A percentile compares a stretch with the other conserved stretches of the same genome.
These are phyloP conservation scores for Gnaphalium uliginosum DNA, from an alignment of 129 eudicot genomes.

Conservation along the genomic window DNA sequence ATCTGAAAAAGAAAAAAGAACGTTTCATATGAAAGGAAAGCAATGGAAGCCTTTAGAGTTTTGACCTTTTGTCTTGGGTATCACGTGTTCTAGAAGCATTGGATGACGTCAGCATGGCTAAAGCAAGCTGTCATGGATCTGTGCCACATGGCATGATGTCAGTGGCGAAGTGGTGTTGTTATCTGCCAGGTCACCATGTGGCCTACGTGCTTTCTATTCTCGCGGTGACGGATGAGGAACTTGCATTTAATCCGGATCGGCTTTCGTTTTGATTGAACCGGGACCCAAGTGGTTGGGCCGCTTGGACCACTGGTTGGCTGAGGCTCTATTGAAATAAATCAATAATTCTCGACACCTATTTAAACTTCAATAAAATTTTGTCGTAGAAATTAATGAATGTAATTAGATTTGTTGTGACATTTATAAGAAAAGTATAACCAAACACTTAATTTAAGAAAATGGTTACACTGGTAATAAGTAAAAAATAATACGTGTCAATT, in stretches of 20 bases:
- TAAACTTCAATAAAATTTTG: not conserved
- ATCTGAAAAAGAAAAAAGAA: not conserved
- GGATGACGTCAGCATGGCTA: conserved; percentile 12
- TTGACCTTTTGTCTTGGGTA: conserved; percentile 31
- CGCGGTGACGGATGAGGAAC: conserved; percentile 16
- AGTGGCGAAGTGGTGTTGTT: not conserved
- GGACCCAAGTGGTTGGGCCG: not conserved
- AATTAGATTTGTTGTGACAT: not conserved
- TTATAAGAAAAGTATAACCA: not conserved
- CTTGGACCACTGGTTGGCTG: not conserved
- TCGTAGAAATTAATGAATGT: not conserved
- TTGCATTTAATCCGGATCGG: conserved; percentile 28
- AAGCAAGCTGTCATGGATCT: conserved; percentile 19
- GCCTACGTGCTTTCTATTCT: conserved; percentile 10
- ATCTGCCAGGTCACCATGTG: conserved; percentile 29
- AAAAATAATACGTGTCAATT: too few species aligned
- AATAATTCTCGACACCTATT: not conserved
- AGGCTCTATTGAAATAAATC: not conserved
- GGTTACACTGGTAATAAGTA: not conserved
- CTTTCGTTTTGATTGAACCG: conserved; percentile 7
- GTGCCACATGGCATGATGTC: conserved; percentile 26
- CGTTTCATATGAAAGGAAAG: not conserved
- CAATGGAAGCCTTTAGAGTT: conserved; percentile 31
- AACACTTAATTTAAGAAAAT: too few species aligned
- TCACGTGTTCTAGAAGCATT: conserved; percentile 39